These are phyloP conservation scores for Crithidia thermophila DNA, from an alignment of 208 protist species.

Conservation along the genomic window DNA sequence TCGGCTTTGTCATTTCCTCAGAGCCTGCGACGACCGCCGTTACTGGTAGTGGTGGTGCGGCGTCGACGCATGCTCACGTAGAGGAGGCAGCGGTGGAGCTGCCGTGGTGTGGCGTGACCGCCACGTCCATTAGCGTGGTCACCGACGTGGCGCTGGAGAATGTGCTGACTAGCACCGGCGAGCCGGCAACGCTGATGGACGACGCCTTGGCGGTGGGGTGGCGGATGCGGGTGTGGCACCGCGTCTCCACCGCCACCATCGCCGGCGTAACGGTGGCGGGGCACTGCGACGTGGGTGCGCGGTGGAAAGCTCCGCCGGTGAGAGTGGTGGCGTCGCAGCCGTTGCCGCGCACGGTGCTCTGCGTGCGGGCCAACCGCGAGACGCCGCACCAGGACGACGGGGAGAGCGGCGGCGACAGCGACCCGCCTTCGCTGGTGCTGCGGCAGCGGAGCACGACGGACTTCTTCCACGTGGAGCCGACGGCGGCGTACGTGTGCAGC, in stretches of 20 bases:
- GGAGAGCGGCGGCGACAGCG: neutral
- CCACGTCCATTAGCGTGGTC: neutral
- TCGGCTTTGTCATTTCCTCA: neutral
- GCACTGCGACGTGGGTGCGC: neutral
- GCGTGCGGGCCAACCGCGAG: conserved; percentile 13
- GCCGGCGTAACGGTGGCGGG: conserved; percentile 11
- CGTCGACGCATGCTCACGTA: no score
- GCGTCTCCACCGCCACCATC: neutral
- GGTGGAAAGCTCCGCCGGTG: conserved; percentile 14
- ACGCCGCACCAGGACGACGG: conserved; percentile 1
- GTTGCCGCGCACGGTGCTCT: conserved; percentile 18
- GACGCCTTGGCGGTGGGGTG: conserved; percentile 3
- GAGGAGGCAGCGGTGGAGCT: neutral
- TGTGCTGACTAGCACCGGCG: conserved; percentile 10
- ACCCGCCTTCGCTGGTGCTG: neutral
- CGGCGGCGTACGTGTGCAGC: conserved; percentile 6
- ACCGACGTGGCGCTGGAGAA: conserved; percentile 15
- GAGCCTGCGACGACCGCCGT: no score
- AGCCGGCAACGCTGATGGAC: conserved; percentile 21
- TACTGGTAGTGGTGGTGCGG: no score
- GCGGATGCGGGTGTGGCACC: conserved; percentile 28
- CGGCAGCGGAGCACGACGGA: conserved; percentile 7
- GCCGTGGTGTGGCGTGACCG: conserved; percentile 11
- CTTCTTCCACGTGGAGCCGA: conserved; percentile 25
- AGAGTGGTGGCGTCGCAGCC: conserved; percentile 12